These are phyloP conservation scores for Coelastrella sp. DNA, from an alignment of 139 green algal species.

Conservation along the genomic window DNA sequence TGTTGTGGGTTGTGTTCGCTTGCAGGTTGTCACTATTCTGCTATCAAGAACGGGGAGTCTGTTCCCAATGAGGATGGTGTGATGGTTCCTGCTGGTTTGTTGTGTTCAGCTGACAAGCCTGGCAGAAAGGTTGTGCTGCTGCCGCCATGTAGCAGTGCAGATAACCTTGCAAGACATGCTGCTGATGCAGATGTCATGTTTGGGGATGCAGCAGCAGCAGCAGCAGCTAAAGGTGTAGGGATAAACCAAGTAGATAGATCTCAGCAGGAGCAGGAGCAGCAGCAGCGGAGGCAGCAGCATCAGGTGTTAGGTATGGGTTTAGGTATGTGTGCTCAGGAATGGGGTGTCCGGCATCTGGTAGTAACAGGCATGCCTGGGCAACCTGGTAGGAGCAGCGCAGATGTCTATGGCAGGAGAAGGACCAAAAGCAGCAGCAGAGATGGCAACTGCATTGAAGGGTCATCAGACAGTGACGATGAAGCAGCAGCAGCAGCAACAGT, in stretches of 20 bases:
- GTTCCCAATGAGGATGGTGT: conserved; percentile 15
- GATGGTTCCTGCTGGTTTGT: conserved; percentile 21
- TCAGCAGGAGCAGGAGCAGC: conserved; percentile 13
- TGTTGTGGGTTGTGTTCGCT: neutral
- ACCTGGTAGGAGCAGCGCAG: neutral
- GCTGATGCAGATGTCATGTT: conserved; percentile 35
- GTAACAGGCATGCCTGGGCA: conserved; percentile 10
- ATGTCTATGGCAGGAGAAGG: neutral
- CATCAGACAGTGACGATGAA: neutral
- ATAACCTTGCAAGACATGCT: neutral
- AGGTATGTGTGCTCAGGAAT: conserved; percentile 10
- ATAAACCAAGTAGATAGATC: too few species aligned
- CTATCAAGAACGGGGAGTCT: conserved; percentile 11
- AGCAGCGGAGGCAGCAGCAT: neutral
- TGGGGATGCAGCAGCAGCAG: conserved; percentile 28
- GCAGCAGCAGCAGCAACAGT: neutral
- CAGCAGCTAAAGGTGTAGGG: conserved; percentile 18
- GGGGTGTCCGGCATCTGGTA: neutral
- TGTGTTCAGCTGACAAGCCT: conserved; percentile 18
- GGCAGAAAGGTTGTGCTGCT: conserved; percentile 38
- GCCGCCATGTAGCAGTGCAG: conserved; percentile 16
- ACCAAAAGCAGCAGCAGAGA: neutral
- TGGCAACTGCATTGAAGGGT: neutral
- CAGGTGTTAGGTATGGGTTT: neutral
- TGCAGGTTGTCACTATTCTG: neutral